phyloP scores from a whole-genome alignment of 768 basidiomycete genomes.

The Dentipellis sp. region DNA sequence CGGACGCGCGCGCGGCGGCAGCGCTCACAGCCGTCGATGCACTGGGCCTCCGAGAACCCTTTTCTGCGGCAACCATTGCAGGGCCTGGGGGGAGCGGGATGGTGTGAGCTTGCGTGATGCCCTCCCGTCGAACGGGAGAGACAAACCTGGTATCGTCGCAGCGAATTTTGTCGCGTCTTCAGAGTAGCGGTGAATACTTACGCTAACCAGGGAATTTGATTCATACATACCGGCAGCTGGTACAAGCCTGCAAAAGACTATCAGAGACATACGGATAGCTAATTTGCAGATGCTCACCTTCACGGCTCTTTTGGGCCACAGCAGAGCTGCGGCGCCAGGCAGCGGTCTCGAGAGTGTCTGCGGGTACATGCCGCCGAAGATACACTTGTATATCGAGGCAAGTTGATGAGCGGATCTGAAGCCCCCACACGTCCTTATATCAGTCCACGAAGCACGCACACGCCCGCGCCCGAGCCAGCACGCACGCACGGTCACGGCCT shows the following conservation, averaged over 20 bases:
- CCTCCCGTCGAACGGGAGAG: not conserved
- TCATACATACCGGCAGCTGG: conserved; percentile 41
- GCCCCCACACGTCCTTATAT: not conserved
- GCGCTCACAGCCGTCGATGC: conserved; percentile 52
- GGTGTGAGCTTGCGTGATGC: not conserved
- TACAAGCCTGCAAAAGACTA: conserved; percentile 37
- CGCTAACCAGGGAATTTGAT: conserved; percentile 8
- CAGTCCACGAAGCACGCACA: not conserved
- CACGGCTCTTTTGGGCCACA: conserved; percentile 5
- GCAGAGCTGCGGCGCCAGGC: not conserved
- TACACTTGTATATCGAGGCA: not conserved
- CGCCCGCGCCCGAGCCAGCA: not conserved
- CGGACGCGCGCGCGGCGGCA: conserved; percentile 44
- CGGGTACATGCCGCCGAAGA: not conserved
- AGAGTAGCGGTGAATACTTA: conserved; percentile 9
- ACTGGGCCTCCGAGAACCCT: conserved; percentile 40
- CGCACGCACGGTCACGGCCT: not conserved
- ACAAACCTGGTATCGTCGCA: conserved; percentile 49
- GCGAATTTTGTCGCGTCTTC: conserved; percentile 52
- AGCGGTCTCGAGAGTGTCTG: not conserved
- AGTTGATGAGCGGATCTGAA: not conserved
- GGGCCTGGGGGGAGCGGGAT: conserved; percentile 29
- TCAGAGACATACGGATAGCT: not conserved
- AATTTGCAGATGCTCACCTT: not conserved
- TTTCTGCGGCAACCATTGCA: conserved; percentile 50